phyloP scores from a whole-genome alignment of 352 stramenopile genomes.

The Globisporangium cystogenes region DNA sequence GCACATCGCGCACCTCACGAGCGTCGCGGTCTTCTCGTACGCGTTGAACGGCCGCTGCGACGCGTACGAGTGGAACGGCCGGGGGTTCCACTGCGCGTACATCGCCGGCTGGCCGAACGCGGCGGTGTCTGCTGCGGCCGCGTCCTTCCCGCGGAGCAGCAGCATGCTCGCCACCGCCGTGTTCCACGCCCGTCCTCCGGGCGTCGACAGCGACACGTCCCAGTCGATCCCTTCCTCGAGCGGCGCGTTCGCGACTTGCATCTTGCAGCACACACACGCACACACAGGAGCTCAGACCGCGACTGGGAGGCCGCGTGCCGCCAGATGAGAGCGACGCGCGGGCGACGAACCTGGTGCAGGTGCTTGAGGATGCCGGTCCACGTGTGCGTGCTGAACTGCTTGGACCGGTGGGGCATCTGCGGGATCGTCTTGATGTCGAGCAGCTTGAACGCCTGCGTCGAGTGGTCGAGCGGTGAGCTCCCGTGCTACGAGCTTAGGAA shows the following conservation, averaged over 20 bases:
- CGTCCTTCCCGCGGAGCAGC: constrained; percentile 36
- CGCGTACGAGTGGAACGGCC: constrained; percentile 27
- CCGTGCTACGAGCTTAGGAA: neutral
- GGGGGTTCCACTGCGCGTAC: constrained; percentile 35
- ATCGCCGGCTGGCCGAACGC: constrained; percentile 36
- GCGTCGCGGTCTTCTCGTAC: constrained; percentile 65
- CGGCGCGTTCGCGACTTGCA: constrained; percentile 55
- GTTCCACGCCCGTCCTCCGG: constrained; percentile 24
- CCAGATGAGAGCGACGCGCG: too few relatives aligned
- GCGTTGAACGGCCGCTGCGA: constrained; percentile 33
- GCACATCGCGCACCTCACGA: constrained; percentile 27
- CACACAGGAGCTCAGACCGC: neutral
- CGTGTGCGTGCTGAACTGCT: constrained; percentile 68
- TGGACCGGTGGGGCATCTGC: constrained; percentile 59
- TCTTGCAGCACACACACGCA: constrained; percentile 15
- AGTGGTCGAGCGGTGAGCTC: neutral
- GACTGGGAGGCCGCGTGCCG: too few relatives aligned
- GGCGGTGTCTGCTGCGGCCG: constrained; percentile 12
- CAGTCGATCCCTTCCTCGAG: constrained; percentile 65
- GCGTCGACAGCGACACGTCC: constrained; percentile 30
- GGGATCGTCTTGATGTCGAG: constrained; percentile 67
- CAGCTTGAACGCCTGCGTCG: constrained; percentile 54
- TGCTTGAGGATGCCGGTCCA: constrained; percentile 73
- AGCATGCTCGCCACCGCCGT: constrained; percentile 42
- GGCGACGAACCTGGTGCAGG: constrained; percentile 52